Percentiles rank a stretch among this genome's conserved stretches.
These are phyloP conservation scores for Plasmodium knowlesi DNA, from an alignment of 169 alveolate species.

Conservation along the genomic window DNA sequence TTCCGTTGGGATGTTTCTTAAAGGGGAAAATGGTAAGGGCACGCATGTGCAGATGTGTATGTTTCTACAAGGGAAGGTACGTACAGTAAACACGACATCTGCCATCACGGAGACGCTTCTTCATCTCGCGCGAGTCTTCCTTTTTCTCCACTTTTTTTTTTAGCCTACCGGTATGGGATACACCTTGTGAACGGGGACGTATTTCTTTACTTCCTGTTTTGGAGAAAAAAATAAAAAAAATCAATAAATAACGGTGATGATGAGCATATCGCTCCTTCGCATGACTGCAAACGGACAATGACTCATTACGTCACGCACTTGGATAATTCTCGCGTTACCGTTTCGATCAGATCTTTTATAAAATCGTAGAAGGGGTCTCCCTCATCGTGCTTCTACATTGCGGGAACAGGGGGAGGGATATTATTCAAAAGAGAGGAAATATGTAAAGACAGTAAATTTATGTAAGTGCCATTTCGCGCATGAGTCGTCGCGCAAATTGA, in stretches of 20 bases:
- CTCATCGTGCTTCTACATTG: conserved; percentile 76
- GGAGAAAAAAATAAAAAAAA: background rate
- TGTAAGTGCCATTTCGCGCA: background rate
- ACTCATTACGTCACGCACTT: background rate
- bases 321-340: conserved; percentile 15
- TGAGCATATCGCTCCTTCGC: background rate
- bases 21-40: conserved; percentile 75
- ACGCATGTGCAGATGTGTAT: conserved; percentile 2
- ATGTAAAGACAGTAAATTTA: background rate
- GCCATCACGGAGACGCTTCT: conserved; percentile 75
- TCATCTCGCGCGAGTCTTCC: conserved; percentile 16
- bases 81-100: conserved; percentile 13
- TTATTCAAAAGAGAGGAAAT: background rate
- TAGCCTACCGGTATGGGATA: conserved; percentile 70
- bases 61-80: background rate
- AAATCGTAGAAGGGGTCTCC: conserved; percentile 79
- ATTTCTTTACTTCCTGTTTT: conserved; percentile 61
- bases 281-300: background rate
- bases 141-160: conserved; percentile 12
- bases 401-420: background rate
- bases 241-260: background rate
- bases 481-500: background rate
- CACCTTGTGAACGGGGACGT: conserved; percentile 61
- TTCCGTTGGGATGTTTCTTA: conserved; percentile 90
- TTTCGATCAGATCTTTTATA: conserved; percentile 70